Percentiles rank a stretch among this genome's conserved stretches.
Conservation (phyloP, 2,329 filamentous ascomycete genomes). For the Neoarthrinium moseri region DNA sequence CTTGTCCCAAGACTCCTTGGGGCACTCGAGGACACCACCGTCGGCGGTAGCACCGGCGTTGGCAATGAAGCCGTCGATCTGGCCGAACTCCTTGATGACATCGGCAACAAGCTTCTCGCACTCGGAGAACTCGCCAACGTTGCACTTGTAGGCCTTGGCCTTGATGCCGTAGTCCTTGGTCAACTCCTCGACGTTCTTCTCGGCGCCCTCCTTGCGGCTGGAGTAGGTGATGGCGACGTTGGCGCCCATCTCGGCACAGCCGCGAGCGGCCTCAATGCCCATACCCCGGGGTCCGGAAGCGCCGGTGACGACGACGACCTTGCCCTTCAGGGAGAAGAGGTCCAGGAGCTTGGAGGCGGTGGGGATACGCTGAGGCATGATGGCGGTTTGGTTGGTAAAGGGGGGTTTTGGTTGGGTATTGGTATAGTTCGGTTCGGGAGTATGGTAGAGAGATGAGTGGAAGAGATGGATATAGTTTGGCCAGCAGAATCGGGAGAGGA, state of each 20-base stretch:
- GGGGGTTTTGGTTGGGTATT: constrained; percentile 3
- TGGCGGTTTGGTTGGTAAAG: constrained; percentile 20
- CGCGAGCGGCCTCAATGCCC: constrained; percentile 68
- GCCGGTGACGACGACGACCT: constrained; percentile 70
- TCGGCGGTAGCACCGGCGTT: constrained; percentile 65
- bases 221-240: constrained; percentile 72
- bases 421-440: no score
- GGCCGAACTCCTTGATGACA: constrained; percentile 70
- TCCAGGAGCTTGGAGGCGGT: constrained; percentile 58
- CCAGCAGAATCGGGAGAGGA: no score
- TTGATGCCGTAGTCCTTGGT: constrained; percentile 66
- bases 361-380: constrained; percentile 58
- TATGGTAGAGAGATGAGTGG: no score
- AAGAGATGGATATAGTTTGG: no score
- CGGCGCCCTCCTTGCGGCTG: constrained; percentile 65
- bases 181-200: constrained; percentile 65
- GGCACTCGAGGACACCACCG: constrained; percentile 54
- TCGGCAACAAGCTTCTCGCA: constrained; percentile 57
- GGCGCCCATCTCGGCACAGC: constrained; percentile 68
- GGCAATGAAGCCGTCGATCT: constrained; percentile 72
- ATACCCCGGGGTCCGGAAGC: constrained; percentile 70
- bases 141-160: constrained; percentile 59
- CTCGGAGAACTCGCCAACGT: constrained; percentile 51
- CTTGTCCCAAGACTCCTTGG: constrained; percentile 56
- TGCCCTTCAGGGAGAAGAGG: constrained; percentile 71